Percentiles rank a stretch among this genome's conserved stretches.
Evolutionary conservation across 345 rosid species (phyloP).

Genomic region (Brassica carinata): DNA sequence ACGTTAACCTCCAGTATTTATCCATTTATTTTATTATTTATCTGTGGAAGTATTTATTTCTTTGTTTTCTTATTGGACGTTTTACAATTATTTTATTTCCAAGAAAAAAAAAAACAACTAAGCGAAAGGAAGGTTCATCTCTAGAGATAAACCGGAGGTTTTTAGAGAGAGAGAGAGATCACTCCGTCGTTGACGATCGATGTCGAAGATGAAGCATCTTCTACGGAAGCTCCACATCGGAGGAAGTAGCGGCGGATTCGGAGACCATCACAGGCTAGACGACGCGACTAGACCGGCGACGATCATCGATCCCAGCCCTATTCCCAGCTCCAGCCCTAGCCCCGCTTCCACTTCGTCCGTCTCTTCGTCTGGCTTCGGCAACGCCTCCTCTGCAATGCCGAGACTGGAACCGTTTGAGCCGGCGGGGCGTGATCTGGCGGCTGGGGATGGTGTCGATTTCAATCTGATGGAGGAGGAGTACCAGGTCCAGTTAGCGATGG

Average conservation of each 20-base stretch:
- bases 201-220: conserved; percentile 96
- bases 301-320: conserved; percentile 50
- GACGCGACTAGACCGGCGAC: conserved; percentile 48
- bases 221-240: conserved; percentile 93
- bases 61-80: conserved; percentile 3
- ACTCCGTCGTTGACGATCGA: conserved; percentile 66
- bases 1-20: conserved; percentile 48
- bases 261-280: conserved; percentile 55
- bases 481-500: conserved; percentile 92
- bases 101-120: conserved; percentile 9
- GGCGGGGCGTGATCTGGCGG: conserved; percentile 46
- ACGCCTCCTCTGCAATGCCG: conserved; percentile 45
- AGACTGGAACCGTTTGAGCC: conserved; percentile 59
- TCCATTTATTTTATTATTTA: conserved; percentile 5
- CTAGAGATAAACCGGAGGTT: conserved; percentile 31
- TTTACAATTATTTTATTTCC: conserved; percentile 5
- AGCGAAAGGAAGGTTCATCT: conserved; percentile 25
- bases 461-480: conserved; percentile 87
- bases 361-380: conserved; percentile 47
- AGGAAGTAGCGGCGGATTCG: conserved; percentile 70
- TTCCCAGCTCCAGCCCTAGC: conserved; percentile 44
- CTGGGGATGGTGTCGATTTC: conserved; percentile 56
- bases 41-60: conserved; percentile 14
- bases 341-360: conserved; percentile 38
- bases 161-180: conserved; percentile 40